Evolutionary conservation across 805 yeast species (phyloP).

Genomic region (Yamadazyma scolyti): DNA sequence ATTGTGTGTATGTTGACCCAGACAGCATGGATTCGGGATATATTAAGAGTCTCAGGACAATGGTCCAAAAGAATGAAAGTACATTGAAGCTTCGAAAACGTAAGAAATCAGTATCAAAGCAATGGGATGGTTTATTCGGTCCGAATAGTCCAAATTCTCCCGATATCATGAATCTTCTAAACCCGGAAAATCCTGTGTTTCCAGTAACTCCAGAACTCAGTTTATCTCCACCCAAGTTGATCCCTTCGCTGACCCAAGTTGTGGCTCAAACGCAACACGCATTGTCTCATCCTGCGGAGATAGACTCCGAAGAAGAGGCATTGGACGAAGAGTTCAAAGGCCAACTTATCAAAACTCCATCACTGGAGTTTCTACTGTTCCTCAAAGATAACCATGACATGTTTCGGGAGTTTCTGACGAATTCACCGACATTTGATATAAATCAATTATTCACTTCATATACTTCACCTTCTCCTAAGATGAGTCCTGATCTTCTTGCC

Average conservation of each 20-base stretch:
- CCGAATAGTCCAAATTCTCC: slow-evolving; percentile 8
- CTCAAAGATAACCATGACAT: too few species aligned
- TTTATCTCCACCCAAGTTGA: too few species aligned
- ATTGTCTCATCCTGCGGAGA: too few species aligned
- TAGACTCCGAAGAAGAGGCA: too few species aligned
- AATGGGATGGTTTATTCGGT: background rate
- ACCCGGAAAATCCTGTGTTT: slow-evolving; percentile 1
- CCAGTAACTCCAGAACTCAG: too few species aligned
- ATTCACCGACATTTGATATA: too few species aligned
- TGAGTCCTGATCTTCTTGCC: slow-evolving; percentile 17
- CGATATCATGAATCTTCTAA: slow-evolving; percentile 4
- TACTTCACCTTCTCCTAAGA: slow-evolving; percentile 24
- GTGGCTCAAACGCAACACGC: too few species aligned
- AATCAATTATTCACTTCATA: slow-evolving; percentile 7
- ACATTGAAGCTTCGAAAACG: slow-evolving; percentile 41
- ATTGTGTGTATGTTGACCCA: slow-evolving; percentile 46
- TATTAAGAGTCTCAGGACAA: slow-evolving; percentile 27
- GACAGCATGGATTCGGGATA: slow-evolving; percentile 39
- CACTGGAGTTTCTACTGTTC: too few species aligned
- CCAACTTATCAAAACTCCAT: too few species aligned
- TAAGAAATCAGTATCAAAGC: slow-evolving; percentile 10
- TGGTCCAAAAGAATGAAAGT: slow-evolving; percentile 39
- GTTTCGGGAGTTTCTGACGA: too few species aligned
- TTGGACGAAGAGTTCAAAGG: too few species aligned
- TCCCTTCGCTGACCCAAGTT: too few species aligned